These are phyloP conservation scores for Wickerhamomyces ciferrii DNA, from an alignment of 805 yeast species.

Conservation along the genomic window DNA sequence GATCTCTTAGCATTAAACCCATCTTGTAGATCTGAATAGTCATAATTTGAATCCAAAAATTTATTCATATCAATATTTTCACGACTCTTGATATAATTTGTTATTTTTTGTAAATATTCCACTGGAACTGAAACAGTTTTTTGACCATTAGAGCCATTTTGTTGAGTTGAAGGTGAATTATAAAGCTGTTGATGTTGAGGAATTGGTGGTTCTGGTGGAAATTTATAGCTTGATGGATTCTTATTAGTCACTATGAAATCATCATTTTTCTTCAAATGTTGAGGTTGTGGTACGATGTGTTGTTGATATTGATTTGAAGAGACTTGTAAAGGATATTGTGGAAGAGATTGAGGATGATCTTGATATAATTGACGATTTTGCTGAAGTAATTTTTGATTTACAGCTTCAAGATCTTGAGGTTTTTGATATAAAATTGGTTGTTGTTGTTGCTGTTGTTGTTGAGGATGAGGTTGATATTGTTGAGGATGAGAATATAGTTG, in stretches of 20 bases:
- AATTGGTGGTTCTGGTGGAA: constrained; percentile 38
- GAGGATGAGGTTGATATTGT: constrained; percentile 6
- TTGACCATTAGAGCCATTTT: not conserved
- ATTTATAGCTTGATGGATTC: constrained; percentile 46
- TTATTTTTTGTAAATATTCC: constrained; percentile 20
- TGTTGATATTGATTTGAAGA: not conserved
- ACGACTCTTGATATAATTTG: constrained; percentile 15
- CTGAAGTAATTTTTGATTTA: not conserved
- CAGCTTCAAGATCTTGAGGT: constrained; percentile 12
- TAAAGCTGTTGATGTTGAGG: constrained; percentile 1
- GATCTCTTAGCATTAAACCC: not conserved
- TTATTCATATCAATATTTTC: constrained; percentile 17
- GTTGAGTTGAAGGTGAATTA: not conserved
- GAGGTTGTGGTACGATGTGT: not conserved
- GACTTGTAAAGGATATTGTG: constrained; percentile 1
- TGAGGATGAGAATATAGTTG: constrained; percentile 9
- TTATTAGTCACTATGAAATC: constrained; percentile 46
- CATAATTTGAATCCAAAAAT: constrained; percentile 12
- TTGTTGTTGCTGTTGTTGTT: constrained; percentile 5
- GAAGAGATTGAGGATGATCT: constrained; percentile 7
- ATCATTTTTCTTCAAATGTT: constrained; percentile 5
- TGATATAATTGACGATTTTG: not conserved
- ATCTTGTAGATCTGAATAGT: constrained; percentile 1
- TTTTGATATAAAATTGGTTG: constrained; percentile 16
- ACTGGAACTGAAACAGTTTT: constrained; percentile 22